These are phyloP conservation scores for Taxillus chinensis DNA, from an alignment of 164 flowering plant genomes.

Conservation along the genomic window DNA sequence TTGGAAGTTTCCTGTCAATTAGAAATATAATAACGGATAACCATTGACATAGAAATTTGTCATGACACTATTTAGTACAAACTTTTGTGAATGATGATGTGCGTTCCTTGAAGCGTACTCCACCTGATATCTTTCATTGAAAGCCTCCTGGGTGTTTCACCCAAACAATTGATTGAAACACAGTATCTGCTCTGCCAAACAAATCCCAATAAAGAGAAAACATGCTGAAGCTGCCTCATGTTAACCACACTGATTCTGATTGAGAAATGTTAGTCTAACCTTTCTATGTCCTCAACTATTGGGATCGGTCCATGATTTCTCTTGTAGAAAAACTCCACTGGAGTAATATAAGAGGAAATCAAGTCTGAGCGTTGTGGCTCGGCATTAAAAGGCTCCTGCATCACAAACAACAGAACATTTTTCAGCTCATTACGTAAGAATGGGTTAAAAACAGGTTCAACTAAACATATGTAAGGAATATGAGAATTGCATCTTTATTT, in stretches of 20 bases:
- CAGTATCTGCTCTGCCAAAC: conserved; percentile 44
- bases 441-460: too few species aligned
- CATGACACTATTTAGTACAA: too few species aligned
- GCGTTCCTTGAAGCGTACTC: too few species aligned
- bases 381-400: conserved; percentile 92
- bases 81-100: too few species aligned
- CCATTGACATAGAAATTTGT: too few species aligned
- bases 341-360: conserved; percentile 80
- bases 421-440: too few species aligned
- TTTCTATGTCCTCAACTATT: conserved; percentile 72
- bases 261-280: conserved; percentile 23
- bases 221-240: too few species aligned
- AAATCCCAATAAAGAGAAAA: background rate
- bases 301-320: conserved; percentile 99
- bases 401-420: conserved; percentile 6
- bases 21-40: background rate
- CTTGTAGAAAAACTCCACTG: conserved; percentile 91
- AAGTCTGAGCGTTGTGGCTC: conserved; percentile 83
- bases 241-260: too few species aligned
- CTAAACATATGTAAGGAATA: too few species aligned
- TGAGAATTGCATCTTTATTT: too few species aligned
- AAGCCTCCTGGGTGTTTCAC: conserved; percentile 46
- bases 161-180: conserved; percentile 51
- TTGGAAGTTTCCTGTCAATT: conserved; percentile 66
- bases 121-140: conserved; percentile 47